Evolutionary conservation across 2,329 filamentous ascomycete species (phyloP), one percentile per base, ranked within the genome.

Genomic region (Spiromastix sp.): DNA sequence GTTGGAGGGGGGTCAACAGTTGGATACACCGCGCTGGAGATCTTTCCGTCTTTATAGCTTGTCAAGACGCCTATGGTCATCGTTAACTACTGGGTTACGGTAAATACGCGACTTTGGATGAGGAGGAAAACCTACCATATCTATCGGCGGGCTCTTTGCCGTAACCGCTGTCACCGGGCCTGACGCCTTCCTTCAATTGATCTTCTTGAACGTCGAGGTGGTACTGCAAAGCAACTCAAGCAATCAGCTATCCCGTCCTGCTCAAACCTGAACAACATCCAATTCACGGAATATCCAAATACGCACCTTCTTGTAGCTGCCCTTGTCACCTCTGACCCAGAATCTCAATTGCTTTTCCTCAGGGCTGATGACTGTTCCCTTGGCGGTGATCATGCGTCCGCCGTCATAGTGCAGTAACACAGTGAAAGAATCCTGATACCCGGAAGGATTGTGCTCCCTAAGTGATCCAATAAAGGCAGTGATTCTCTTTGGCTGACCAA

Each of bases 251-350:
- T n/a, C n/a, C n/a, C n/a, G n/a, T n/a, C n/a, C n/a, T n/a, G n/a
- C n/a, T n/a, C n/a, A n/a, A n/a, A n/a, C n/a, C n/a, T n/a, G n/a
- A n/a, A n/a, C n/a, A n/a, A n/a, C n/a, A n/a, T n/a, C n/a, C n/a
- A n/a, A n/a, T n/a, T n/a, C n/a, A n/a, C n/a, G n/a, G n/a, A n/a
- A n/a, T n/a, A n/a, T n/a, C n/a, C n/a, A n/a, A n/a, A n/a, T n/a
- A 30, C 70, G 66, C 25, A 64, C 60, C 67, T 87, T 89, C 63
- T 74, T 79, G 59, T 79, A 89, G 50, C 73, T 81, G 1, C 81
- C 84, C 57, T 79, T 77, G 12, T 74, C 74, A 15, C 84, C 84
- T 17, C 82, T 68, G 7, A 87, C 67, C 82, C 83, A 87, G 66
- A 79, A 89, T 25, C 83, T 66, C 40, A 81, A 64, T 63, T 89